phyloP scores from a whole-genome alignment of 2,329 filamentous ascomycete genomes.

The Cytospora piceicola region DNA sequence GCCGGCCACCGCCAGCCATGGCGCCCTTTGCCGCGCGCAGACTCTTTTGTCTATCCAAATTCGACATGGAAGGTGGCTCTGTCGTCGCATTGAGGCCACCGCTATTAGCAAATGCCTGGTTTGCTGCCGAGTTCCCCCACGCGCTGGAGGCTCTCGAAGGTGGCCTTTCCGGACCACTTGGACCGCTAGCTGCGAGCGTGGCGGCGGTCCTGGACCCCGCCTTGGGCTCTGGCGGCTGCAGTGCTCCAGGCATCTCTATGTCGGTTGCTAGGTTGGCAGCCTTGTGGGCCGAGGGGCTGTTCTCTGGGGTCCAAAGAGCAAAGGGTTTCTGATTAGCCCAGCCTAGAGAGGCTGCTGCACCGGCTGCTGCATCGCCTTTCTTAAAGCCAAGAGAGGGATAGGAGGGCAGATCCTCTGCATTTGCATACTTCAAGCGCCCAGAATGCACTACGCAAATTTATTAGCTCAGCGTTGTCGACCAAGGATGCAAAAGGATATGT shows the following conservation, averaged over 20 bases:
- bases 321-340: constrained; percentile 60
- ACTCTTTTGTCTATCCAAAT: constrained; percentile 64
- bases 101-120: constrained; percentile 46
- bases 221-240: constrained; percentile 61
- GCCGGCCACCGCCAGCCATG: constrained; percentile 60
- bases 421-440: constrained; percentile 69
- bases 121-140: constrained; percentile 72
- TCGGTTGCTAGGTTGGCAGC: constrained; percentile 40
- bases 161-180: constrained; percentile 50
- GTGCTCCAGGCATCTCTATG: constrained; percentile 45
- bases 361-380: constrained; percentile 64
- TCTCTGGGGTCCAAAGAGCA: constrained; percentile 68
- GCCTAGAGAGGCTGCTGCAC: constrained; percentile 74
- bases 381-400: constrained; percentile 70
- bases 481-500: neutral
- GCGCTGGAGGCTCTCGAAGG: constrained; percentile 31
- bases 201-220: constrained; percentile 52
- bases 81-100: constrained; percentile 46
- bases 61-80: constrained; percentile 33
- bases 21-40: constrained; percentile 77
- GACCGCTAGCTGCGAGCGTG: constrained; percentile 48
- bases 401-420: constrained; percentile 73
- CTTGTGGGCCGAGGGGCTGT: constrained; percentile 56
- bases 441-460: constrained; percentile 35
- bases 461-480: neutral